A percentile compares a stretch with the other conserved stretches of the same genome.
Evolutionary conservation across 108 stramenopile genomes (phyloP).

Genomic region (Nitzschia inconspicua): DNA sequence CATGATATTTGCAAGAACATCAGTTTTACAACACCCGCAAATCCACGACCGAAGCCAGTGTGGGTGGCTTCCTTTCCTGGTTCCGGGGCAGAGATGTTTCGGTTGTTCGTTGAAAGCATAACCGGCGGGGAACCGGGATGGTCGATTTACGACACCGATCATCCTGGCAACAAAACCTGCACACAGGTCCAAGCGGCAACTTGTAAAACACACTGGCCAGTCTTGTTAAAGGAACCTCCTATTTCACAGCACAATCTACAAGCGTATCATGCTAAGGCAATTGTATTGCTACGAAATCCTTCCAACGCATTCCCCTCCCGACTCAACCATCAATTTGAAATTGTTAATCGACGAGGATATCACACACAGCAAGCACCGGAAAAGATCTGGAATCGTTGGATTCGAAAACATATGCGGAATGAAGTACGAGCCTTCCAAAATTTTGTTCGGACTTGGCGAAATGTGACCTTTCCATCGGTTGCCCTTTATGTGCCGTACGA

Average conservation of each 20-base stretch:
- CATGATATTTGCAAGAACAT: too few species aligned
- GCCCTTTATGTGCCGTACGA: not conserved
- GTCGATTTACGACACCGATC: not conserved
- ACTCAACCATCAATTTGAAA: not conserved
- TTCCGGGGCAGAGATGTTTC: conserved; percentile 10
- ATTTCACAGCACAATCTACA: not conserved
- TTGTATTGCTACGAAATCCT: not conserved
- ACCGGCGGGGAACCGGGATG: conserved; percentile 5
- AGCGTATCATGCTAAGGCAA: not conserved
- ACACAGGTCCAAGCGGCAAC: not conserved
- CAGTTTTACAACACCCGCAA: too few species aligned
- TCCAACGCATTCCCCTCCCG: not conserved
- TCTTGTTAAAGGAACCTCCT: not conserved
- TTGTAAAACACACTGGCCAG: conserved; percentile 13
- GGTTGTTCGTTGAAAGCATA: not conserved
- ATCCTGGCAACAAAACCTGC: not conserved
- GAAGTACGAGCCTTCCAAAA: not conserved
- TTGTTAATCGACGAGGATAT: not conserved
- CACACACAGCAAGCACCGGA: not conserved
- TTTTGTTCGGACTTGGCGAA: not conserved
- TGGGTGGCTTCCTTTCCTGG: conserved; percentile 14
- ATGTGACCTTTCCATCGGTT: not conserved
- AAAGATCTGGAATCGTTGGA: not conserved
- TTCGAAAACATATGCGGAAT: not conserved
- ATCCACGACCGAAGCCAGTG: too few species aligned